Conservation (phyloP, 768 basidiomycete genomes). For the Macrocybe gigantea region DNA sequence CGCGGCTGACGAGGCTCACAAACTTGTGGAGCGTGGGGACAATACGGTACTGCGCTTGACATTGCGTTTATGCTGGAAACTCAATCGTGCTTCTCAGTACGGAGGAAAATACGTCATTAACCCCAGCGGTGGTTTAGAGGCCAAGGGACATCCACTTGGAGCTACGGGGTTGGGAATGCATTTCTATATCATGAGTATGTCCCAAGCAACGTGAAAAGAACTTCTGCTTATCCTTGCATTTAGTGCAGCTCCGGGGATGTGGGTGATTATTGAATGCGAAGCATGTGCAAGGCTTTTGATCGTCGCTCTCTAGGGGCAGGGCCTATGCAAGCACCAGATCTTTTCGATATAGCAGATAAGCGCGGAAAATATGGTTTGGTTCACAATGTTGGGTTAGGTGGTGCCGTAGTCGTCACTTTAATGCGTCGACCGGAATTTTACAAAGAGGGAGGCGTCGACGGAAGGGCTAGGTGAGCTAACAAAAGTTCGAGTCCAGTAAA, state of each 20-base stretch:
- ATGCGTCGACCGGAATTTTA: constrained; percentile 77
- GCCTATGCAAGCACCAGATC: constrained; percentile 73
- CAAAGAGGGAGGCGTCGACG: constrained; percentile 59
- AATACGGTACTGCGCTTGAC: constrained; percentile 57
- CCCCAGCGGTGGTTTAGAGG: constrained; percentile 80
- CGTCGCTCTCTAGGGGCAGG: constrained; percentile 55
- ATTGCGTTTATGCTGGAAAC: neutral
- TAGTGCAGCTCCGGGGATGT: constrained; percentile 77
- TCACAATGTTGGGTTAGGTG: constrained; percentile 81
- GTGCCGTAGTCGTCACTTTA: constrained; percentile 72
- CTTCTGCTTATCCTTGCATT: constrained; percentile 2
- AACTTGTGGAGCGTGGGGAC: constrained; percentile 68
- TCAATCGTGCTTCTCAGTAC: constrained; percentile 36
- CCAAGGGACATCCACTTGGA: constrained; percentile 85
- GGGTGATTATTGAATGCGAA: constrained; percentile 6
- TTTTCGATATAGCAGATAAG: constrained; percentile 56
- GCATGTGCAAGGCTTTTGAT: neutral
- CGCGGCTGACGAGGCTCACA: constrained; percentile 58
- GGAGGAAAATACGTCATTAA: constrained; percentile 84
- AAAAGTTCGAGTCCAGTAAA: constrained; percentile 3
- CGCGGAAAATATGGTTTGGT: constrained; percentile 77
- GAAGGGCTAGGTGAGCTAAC: constrained; percentile 46
- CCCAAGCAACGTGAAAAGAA: too few relatives aligned
- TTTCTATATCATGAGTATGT: constrained; percentile 75
- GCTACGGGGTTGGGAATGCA: constrained; percentile 85